Base-by-base conservation (phyloP, 148 eudicot genomes). In the Diospyros kaki region DNA sequence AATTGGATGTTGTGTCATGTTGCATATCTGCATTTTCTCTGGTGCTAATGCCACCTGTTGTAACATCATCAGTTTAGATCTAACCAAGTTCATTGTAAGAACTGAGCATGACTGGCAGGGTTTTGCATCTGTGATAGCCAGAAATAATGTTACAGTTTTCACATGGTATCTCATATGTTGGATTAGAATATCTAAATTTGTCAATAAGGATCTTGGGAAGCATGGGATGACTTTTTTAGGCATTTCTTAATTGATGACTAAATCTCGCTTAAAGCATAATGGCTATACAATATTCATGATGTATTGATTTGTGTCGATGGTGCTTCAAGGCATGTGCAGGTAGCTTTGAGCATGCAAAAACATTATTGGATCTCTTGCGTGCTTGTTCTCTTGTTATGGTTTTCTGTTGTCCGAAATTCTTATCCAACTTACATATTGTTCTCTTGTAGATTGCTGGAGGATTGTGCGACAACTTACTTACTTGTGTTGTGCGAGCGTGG, bases 401-500 rank as follows among this genome's bases (percentile, higher is more conserved):
- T 68, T 45, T 28, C 6, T 12, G 28, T 54, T 7, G 9, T 69
- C 28, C 8, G 12, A 42, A n/a, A 18, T 6, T 40, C 42, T 6
- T 7, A 2, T 4, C 28, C 50, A 1, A 42, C 38, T 51, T 9
- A 28, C 28, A 28, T 68, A 42, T 13, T 68, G 48, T 51, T 51
- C n/a, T 42, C 53, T 58, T 70, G 45, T 60, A 95, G 98, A 89
- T 95, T 77, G 98, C 97, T 67, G 96, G 94, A 48, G 97, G 98
- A 52, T 81, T 92, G 67, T 95, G 98, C 55, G 96, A 95, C 85
- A 95, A 95, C 82, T 84, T 95, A 77, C 86, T 95, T 51, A 95
- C 98, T 1, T 88, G 96, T 78, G 77, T 92, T 43, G 89, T 94
- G 44, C 91, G 97, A 68, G 98, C 97, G 9, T 94, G 98, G 98